Conservation (phyloP, 169 alveolate species). For the Eimeria praecox region DNA sequence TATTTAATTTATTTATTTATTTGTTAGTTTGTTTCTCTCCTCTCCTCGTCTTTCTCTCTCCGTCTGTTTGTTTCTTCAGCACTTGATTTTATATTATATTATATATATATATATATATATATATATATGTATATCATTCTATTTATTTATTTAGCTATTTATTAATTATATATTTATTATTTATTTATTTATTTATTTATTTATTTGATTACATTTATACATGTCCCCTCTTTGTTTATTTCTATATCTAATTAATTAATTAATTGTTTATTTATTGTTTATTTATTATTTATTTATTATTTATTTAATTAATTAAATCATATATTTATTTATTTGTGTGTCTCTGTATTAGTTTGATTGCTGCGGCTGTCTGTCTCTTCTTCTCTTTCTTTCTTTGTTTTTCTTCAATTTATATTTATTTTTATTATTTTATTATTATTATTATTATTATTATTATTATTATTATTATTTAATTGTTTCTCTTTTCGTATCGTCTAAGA, state of each 20-base stretch:
- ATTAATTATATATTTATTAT: background rate
- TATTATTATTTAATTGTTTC: too few relatives aligned
- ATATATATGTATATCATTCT: background rate
- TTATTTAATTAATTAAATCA: background rate
- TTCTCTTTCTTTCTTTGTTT: background rate
- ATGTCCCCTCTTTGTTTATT: too few relatives aligned
- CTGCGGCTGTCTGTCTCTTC: background rate
- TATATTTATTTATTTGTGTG: background rate
- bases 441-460: too few relatives aligned
- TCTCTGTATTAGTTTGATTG: background rate
- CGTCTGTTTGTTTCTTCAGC: background rate
- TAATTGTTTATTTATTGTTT: background rate
- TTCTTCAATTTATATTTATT: background rate
- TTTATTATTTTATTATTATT: background rate
- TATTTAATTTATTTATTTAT: too few relatives aligned
- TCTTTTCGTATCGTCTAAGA: too few relatives aligned
- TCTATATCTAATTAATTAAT: background rate
- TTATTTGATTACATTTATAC: too few relatives aligned
- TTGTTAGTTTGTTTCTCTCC: too few relatives aligned
- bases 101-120: background rate
- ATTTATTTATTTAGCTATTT: background rate
- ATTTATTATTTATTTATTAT: background rate
- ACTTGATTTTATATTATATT: background rate
- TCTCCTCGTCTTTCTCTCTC: background rate
- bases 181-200: background rate